Conservation (phyloP, 371 early-diverging fungal species). For the Blastocladiella emersonii region DNA sequence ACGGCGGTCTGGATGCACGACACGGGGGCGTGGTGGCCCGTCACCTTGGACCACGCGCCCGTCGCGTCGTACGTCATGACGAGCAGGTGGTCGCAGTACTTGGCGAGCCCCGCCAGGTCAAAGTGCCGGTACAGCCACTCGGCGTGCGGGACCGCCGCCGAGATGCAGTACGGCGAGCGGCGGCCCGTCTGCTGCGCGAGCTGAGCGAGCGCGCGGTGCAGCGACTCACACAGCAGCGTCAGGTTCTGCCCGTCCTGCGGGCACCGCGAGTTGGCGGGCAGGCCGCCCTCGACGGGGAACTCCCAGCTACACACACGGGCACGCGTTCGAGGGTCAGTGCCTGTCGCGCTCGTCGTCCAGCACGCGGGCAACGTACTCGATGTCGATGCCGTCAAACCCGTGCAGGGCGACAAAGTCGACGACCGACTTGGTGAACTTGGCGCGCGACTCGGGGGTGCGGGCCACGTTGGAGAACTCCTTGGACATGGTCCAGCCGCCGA, state of each 20-base stretch:
- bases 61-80: slow-evolving; percentile 9
- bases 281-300: slow-evolving; percentile 8
- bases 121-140: neutral
- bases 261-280: neutral
- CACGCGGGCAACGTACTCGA: no score
- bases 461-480: slow-evolving; percentile 6
- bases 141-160: neutral
- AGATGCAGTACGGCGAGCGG: neutral
- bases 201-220: neutral
- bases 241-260: slow-evolving; percentile 7
- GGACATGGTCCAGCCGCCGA: slow-evolving; percentile 5
- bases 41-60: slow-evolving; percentile 3
- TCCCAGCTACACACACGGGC: no score
- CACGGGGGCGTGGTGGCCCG: slow-evolving; percentile 9
- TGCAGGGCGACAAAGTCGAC: slow-evolving; percentile 4
- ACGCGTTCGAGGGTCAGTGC: no score
- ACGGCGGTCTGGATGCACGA: slow-evolving; percentile 7
- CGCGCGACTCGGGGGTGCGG: neutral
- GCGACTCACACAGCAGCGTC: neutral
- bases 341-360: no score
- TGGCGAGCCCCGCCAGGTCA: neutral
- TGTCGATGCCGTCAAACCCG: slow-evolving; percentile 10
- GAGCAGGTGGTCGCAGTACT: neutral
- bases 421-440: neutral
- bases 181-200: neutral